A percentile compares a stretch with the other conserved stretches of the same genome.
These are phyloP conservation scores for Fragosphaeria purpurea DNA, from an alignment of 2,329 filamentous ascomycete species.

Conservation along the genomic window DNA sequence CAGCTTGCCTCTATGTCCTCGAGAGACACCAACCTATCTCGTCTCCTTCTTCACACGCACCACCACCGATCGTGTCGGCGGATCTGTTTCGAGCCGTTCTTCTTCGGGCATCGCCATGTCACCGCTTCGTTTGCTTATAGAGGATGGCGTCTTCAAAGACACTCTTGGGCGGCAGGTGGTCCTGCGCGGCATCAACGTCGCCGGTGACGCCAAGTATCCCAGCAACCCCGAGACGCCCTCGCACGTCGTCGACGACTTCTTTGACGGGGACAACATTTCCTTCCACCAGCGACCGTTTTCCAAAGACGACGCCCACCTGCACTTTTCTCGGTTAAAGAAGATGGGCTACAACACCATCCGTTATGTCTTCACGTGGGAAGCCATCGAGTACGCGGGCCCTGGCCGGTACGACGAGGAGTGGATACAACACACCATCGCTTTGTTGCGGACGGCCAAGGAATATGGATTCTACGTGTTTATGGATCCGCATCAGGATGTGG, in stretches of 20 bases:
- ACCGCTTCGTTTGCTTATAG: slow-evolving; percentile 67
- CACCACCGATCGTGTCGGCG: too few species aligned
- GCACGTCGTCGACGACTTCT: slow-evolving; percentile 69
- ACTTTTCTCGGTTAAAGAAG: slow-evolving; percentile 76
- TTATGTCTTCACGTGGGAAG: slow-evolving; percentile 98
- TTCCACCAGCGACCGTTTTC: slow-evolving; percentile 82
- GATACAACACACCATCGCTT: slow-evolving; percentile 80
- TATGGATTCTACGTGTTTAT: slow-evolving; percentile 97
- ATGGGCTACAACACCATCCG: slow-evolving; percentile 95
- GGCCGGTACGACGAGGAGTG: slow-evolving; percentile 90
- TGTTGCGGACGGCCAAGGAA: slow-evolving; percentile 71
- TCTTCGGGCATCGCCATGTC: slow-evolving; percentile 45
- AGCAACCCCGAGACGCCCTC: slow-evolving; percentile 73
- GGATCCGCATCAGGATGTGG: slow-evolving; percentile 97
- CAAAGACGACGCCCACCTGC: slow-evolving; percentile 68
- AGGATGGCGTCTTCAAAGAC: slow-evolving; percentile 79
- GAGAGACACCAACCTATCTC: not conserved
- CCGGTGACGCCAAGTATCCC: slow-evolving; percentile 83
- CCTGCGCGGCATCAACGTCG: slow-evolving; percentile 87
- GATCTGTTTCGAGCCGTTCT: not conserved
- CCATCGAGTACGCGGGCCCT: slow-evolving; percentile 87
- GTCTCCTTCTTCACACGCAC: not conserved
- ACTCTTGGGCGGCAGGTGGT: slow-evolving; percentile 72
- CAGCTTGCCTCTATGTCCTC: too few species aligned
- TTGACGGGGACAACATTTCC: slow-evolving; percentile 82